A percentile compares a stretch with the other conserved stretches of the same genome.
Conservation (phyloP, 495 filamentous ascomycete species). For the Neurospora hispaniola region DNA sequence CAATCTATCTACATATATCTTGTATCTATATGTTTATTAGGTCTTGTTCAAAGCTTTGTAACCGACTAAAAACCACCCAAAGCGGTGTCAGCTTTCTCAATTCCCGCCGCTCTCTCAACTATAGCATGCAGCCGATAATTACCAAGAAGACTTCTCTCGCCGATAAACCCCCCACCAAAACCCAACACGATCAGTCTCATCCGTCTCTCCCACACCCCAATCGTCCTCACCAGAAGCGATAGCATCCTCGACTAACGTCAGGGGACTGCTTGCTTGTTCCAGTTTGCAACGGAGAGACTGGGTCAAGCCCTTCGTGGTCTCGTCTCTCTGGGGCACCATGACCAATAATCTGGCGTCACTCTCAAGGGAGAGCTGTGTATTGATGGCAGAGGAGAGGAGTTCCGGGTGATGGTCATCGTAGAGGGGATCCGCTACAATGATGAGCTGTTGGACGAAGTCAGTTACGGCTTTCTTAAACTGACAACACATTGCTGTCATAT, state of each 20-base stretch:
- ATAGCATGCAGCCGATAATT: neutral
- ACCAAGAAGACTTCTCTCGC: slow-evolving; percentile 3
- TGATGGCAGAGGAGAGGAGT: slow-evolving; percentile 31
- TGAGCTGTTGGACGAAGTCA: slow-evolving; percentile 16
- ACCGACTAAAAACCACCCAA: neutral
- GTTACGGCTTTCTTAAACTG: neutral
- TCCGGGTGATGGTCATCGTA: slow-evolving; percentile 40
- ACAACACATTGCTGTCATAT: no score
- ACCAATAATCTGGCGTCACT: slow-evolving; percentile 27
- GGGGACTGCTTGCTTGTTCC: slow-evolving; percentile 8
- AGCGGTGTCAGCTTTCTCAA: neutral
- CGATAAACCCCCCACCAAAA: slow-evolving; percentile 40
- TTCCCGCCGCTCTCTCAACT: neutral
- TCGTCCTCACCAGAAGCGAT: slow-evolving; percentile 33
- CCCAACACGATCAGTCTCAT: slow-evolving; percentile 21
- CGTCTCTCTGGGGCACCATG: slow-evolving; percentile 37
- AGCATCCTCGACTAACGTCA: slow-evolving; percentile 24
- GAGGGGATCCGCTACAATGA: slow-evolving; percentile 34
- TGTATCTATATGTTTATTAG: neutral
- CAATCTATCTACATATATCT: neutral
- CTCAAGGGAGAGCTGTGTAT: slow-evolving; percentile 25
- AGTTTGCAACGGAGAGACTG: slow-evolving; percentile 18
- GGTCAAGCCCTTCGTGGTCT: slow-evolving; percentile 25
- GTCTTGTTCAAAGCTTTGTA: neutral
- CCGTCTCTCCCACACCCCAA: slow-evolving; percentile 33